A percentile compares a stretch with the other conserved stretches of the same genome.
phyloP scores from a whole-genome alignment of 2,329 filamentous ascomycete genomes.

The Colletotrichum graminicola region DNA sequence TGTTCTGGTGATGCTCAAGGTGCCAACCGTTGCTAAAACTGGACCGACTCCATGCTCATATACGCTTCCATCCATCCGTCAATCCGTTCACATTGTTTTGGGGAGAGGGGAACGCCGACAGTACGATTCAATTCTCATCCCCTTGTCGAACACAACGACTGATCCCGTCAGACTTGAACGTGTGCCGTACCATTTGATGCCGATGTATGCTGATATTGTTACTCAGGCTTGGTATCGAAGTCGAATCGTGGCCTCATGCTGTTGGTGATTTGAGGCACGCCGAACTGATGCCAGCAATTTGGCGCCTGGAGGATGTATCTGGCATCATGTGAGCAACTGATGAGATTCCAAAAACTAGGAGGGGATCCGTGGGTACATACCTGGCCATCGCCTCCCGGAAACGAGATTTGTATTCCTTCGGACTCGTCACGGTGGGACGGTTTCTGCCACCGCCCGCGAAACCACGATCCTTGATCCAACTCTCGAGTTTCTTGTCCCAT shows the following conservation, averaged over 20 bases:
- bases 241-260: slow-evolving; percentile 42
- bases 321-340: slow-evolving; percentile 27
- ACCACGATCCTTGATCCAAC: slow-evolving; percentile 98
- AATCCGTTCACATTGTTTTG: background rate
- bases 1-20: slow-evolving; percentile 1
- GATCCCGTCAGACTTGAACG: background rate
- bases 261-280: slow-evolving; percentile 44
- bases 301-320: slow-evolving; percentile 81
- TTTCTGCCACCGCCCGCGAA: slow-evolving; percentile 82
- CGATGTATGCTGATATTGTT: background rate
- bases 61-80: background rate
- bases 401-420: slow-evolving; percentile 95
- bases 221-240: slow-evolving; percentile 32
- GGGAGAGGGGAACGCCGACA: slow-evolving; percentile 12
- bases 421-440: slow-evolving; percentile 94
- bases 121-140: slow-evolving; percentile 14
- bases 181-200: background rate
- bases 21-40: slow-evolving; percentile 9
- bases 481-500: slow-evolving; percentile 99
- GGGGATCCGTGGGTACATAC: slow-evolving; percentile 62
- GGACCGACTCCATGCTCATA: slow-evolving; percentile 6
- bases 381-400: slow-evolving; percentile 97
- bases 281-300: slow-evolving; percentile 82
- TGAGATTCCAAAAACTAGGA: background rate
- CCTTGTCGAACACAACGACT: background rate